phyloP scores from a whole-genome alignment of 768 basidiomycete species.

The Mycena galericulata region DNA sequence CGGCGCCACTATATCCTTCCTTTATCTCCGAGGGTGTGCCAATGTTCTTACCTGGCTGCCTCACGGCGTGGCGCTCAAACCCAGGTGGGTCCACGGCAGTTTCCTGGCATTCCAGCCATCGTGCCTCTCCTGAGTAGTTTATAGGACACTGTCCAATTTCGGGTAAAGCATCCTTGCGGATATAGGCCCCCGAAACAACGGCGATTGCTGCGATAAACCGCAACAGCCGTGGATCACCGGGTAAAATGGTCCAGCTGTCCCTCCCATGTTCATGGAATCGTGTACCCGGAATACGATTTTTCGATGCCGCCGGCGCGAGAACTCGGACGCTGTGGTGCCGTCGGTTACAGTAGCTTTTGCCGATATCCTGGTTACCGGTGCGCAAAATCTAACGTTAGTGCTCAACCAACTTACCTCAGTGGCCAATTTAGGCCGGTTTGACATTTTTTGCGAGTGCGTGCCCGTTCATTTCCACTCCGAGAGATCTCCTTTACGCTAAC shows the following conservation, averaged over 20 bases:
- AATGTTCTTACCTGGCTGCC: not conserved
- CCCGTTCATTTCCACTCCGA: too few species aligned
- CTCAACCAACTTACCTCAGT: too few species aligned
- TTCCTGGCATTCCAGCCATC: slow-evolving; percentile 16
- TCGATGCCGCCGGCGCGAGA: slow-evolving; percentile 41
- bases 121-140: not conserved
- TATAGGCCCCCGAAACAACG: slow-evolving; percentile 45
- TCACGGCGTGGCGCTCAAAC: not conserved
- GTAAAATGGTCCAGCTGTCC: slow-evolving; percentile 6
- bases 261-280: slow-evolving; percentile 23
- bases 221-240: slow-evolving; percentile 45
- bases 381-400: slow-evolving; percentile 43
- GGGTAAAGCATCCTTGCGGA: slow-evolving; percentile 18
- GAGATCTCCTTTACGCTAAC: too few species aligned
- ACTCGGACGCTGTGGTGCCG: slow-evolving; percentile 55
- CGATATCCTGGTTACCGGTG: slow-evolving; percentile 65
- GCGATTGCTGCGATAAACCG: slow-evolving; percentile 49
- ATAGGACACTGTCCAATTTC: not conserved
- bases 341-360: slow-evolving; percentile 52
- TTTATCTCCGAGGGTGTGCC: slow-evolving; percentile 14
- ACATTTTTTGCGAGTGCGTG: too few species aligned
- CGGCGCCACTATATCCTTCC: too few species aligned
- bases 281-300: slow-evolving; percentile 6
- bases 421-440: slow-evolving; percentile 1
- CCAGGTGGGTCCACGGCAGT: slow-evolving; percentile 6